Evolutionary conservation across 1,284 basidiomycete genomes (phyloP).

Genomic region (Phenoliferia sp.): DNA sequence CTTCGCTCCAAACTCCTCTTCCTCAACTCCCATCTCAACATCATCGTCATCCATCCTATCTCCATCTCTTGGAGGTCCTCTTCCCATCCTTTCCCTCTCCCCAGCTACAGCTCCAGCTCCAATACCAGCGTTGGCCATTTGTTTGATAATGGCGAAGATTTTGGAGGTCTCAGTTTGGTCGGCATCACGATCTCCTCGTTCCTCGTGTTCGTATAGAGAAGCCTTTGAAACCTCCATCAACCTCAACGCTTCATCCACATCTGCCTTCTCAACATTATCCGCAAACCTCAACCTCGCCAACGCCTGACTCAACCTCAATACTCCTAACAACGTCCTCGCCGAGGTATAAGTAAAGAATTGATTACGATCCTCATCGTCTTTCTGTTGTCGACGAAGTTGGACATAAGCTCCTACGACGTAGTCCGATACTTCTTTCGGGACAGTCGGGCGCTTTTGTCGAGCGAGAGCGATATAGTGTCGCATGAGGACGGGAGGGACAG

Average conservation of each 20-base stretch:
- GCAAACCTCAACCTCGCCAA: slow-evolving; percentile 85
- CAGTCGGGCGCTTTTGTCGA: slow-evolving; percentile 79
- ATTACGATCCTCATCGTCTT: slow-evolving; percentile 74
- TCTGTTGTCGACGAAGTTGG: slow-evolving; percentile 84
- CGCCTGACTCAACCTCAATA: slow-evolving; percentile 90
- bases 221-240: slow-evolving; percentile 96
- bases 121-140: slow-evolving; percentile 56
- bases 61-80: slow-evolving; percentile 48
- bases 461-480: slow-evolving; percentile 94
- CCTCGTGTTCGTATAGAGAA: slow-evolving; percentile 69
- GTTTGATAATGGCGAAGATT: slow-evolving; percentile 84
- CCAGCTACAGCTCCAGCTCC: slow-evolving; percentile 42
- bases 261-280: slow-evolving; percentile 69
- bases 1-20: slow-evolving; percentile 49
- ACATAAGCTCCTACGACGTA: slow-evolving; percentile 97
- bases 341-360: slow-evolving; percentile 92
- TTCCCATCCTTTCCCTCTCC: slow-evolving; percentile 44
- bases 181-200: slow-evolving; percentile 52
- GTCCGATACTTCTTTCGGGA: slow-evolving; percentile 78
- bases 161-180: slow-evolving; percentile 75
- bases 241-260: slow-evolving; percentile 94
- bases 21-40: slow-evolving; percentile 62
- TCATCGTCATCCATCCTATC: slow-evolving; percentile 64
- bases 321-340: slow-evolving; percentile 90
- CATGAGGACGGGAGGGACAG: slow-evolving; percentile 81